Base-by-base conservation (phyloP, 306 rosid species). In the Inga laurina region DNA sequence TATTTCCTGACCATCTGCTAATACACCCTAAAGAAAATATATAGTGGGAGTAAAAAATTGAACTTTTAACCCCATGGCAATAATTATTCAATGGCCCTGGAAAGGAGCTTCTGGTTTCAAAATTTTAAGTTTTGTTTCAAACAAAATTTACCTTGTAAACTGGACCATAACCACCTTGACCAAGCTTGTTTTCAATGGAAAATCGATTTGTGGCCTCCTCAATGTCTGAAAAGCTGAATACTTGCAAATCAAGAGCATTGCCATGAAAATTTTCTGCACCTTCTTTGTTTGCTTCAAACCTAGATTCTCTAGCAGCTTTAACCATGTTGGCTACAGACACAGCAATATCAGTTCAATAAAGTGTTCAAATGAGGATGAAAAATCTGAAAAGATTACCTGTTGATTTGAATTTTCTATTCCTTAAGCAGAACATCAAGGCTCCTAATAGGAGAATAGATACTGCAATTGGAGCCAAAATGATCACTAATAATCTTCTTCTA, bases 1-100 rank as follows among this genome's bases (percentile, higher is more conserved):
- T 57, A 89, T 75, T 79, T 88, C 87, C n/a, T 74, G 65, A 16
- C 87, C 88, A 83, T 79, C 32, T 34, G 62, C 43, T 54, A 85
- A 37, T 39, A 79, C 66, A 10, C 87, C 92, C 90, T 84, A 35
- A 1, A 65, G 74, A 56, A 32, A 72, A 51, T 2, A 16, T 8
- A 51, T 27, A 27, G 27, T 27, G 27, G 27, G 27, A 27, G 27
- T 27, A 1, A 51, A 49, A 49, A 14, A 3, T 49, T 51, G 21
- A 51, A 51, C 8, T 15, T n/a, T 16, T 16, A 51, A 27, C 27
- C 27, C 27, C 27, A 27, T 27, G 27, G 27, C 27, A 27, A 27
- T 27, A 27, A 27, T 27, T 27, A 27, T 27, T 27, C 27, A 27
- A 51, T 51, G 0, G 4, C 7, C 21, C 15, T 51, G 57, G 57